Percentiles rank a stretch among this genome's conserved stretches.
These are phyloP conservation scores for Jaltomata sinuosa DNA, from an alignment of 257 asterid genomes.

Conservation along the genomic window DNA sequence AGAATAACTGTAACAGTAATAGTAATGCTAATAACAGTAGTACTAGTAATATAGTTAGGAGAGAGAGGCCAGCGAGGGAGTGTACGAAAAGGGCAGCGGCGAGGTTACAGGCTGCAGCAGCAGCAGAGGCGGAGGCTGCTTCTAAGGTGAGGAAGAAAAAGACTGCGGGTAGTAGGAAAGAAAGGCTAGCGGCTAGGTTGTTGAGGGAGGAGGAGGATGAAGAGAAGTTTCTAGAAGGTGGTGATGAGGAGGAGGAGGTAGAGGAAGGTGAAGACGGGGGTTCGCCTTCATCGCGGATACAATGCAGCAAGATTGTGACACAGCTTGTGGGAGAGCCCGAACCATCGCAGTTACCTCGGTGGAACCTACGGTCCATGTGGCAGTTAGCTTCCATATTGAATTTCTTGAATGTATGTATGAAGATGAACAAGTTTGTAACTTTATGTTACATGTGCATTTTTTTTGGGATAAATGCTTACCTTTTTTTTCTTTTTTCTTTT, in stretches of 20 bases:
- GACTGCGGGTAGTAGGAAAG: slow-evolving; percentile 37
- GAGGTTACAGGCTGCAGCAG: slow-evolving; percentile 76
- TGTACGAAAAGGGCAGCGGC: slow-evolving; percentile 91
- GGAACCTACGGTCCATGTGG: slow-evolving; percentile 93
- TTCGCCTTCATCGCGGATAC: slow-evolving; percentile 29
- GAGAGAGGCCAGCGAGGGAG: slow-evolving; percentile 96
- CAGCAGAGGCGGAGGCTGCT: slow-evolving; percentile 62
- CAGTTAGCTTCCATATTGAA: slow-evolving; percentile 88
- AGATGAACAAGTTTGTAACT: slow-evolving; percentile 1
- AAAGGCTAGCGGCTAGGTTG: slow-evolving; percentile 39
- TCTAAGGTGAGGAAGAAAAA: slow-evolving; percentile 56
- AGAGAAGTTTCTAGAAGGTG: slow-evolving; percentile 13
- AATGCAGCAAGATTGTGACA: slow-evolving; percentile 52
- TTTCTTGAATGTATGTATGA: slow-evolving; percentile 76
- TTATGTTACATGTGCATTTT: slow-evolving; percentile 3
- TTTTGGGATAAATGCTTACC: slow-evolving; percentile 10
- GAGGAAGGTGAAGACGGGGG: slow-evolving; percentile 43
- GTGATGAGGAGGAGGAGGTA: slow-evolving; percentile 24
- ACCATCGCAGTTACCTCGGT: slow-evolving; percentile 77
- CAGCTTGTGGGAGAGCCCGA: slow-evolving; percentile 74
- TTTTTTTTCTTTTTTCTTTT: slow-evolving; percentile 2
- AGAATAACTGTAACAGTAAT: slow-evolving; percentile 19
- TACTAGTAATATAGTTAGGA: slow-evolving; percentile 31
- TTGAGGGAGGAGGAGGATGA: slow-evolving; percentile 69
- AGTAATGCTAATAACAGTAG: slow-evolving; percentile 16